Percentiles rank a stretch among this genome's conserved stretches.
phyloP scores from a whole-genome alignment of 768 basidiomycete genomes.

The Cyathus striatus region DNA sequence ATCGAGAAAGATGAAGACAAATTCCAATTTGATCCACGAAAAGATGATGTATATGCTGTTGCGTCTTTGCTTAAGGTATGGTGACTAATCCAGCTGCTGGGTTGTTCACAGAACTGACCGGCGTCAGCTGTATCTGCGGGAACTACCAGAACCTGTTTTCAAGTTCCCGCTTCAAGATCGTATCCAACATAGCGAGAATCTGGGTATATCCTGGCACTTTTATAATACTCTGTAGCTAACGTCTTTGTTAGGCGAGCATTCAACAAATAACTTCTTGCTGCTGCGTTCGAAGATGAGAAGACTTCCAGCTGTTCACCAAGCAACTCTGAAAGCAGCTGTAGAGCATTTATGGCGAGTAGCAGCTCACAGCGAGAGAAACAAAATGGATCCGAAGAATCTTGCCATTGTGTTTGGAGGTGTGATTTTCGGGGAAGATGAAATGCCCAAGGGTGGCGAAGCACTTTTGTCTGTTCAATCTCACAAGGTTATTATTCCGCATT shows the following conservation, averaged over 20 bases:
- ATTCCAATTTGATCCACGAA: constrained; percentile 63
- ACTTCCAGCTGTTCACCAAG: constrained; percentile 79
- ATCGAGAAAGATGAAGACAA: constrained; percentile 78
- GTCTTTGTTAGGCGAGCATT: constrained; percentile 55
- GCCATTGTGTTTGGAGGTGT: constrained; percentile 88
- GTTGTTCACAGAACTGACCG: too few species aligned
- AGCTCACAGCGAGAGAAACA: constrained; percentile 66
- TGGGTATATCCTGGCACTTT: constrained; percentile 41
- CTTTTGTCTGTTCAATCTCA: constrained; percentile 67
- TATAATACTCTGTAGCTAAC: constrained; percentile 2
- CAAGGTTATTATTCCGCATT: constrained; percentile 50
- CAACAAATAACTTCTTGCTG: constrained; percentile 64
- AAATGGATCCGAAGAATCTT: constrained; percentile 92
- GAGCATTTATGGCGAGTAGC: constrained; percentile 81
- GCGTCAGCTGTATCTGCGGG: constrained; percentile 74
- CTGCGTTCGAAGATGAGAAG: constrained; percentile 84
- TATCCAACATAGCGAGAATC: constrained; percentile 71
- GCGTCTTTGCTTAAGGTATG: constrained; percentile 80
- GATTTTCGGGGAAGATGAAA: constrained; percentile 89
- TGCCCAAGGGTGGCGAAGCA: constrained; percentile 66
- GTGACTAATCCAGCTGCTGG: too few species aligned
- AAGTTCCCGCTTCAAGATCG: constrained; percentile 76
- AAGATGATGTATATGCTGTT: constrained; percentile 81
- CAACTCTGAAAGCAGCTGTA: constrained; percentile 72
- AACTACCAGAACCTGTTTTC: constrained; percentile 88